Evolutionary conservation across 257 asterid genomes (phyloP), one percentile per base, ranked within the genome.

Genomic region (Scutellaria barbata): DNA sequence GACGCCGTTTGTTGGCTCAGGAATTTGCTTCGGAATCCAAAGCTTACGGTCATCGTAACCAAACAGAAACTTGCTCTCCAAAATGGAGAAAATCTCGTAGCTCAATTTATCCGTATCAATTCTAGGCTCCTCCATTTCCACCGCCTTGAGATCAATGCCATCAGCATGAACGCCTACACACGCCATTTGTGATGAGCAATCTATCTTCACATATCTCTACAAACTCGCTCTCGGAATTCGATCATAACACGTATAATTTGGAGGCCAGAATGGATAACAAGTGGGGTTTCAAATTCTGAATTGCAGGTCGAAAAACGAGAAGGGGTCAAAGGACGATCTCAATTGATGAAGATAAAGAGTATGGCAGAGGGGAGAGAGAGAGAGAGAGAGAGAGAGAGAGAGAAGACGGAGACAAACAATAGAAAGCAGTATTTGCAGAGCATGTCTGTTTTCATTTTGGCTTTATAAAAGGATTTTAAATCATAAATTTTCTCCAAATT

Each of bases 81-180:
- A 78, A 45, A 93, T 88, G 1, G 98, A 93, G 66, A 93, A 93
- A 13, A 93, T 93, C 71, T 93, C 98, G 66, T 93, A 93, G 89
- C 98, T 93, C 72, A 93, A 75, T 85, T 93, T 93, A 72, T 93
- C 92, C 7, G 96, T 78, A 16, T 93, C 96, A 47, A 90, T 82
- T 55, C 88, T 85, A 0, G 94, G 96, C 63, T 90, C 96, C 48
- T 84, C 78, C 85, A 80, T 79, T 55, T 84, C 88, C 22, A 55
- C 53, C 48, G 33, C 50, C 74, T 52, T 66, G 22, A 7, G 75
- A 46, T 66, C 64, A 63, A 6, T 48, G 37, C 25, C 54, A 59
- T 80, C 80, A 39, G 68, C 67, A 20, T 71, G 80, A 75, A 73
- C 51, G 75, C 68, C 83, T 62, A 81, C 54, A 69, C 76, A 67